Percentiles rank a stretch among this genome's conserved stretches.
These are phyloP conservation scores for Xylariaceae sp. DNA, from an alignment of 2,329 filamentous ascomycete species.

Conservation along the genomic window DNA sequence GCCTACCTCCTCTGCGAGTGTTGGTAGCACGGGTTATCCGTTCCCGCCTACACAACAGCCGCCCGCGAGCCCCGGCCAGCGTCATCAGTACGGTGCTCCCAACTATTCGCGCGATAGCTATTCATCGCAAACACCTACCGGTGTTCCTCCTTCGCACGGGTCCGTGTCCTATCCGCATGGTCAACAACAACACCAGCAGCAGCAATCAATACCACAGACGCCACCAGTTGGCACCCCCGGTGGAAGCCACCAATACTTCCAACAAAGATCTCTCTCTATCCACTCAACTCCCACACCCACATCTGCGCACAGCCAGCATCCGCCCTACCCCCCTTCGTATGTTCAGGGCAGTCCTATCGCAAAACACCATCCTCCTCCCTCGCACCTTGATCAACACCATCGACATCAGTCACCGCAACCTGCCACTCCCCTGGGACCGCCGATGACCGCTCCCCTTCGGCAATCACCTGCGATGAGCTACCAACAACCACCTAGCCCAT, in stretches of 20 bases:
- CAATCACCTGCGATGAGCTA: conserved; percentile 52
- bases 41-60: conserved; percentile 54
- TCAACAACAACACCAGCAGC: conserved; percentile 32
- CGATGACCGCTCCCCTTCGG: conserved; percentile 53
- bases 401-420: conserved; percentile 61
- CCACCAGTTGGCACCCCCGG: conserved; percentile 56
- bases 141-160: conserved; percentile 43
- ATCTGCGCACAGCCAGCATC: conserved; percentile 65
- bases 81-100: conserved; percentile 56
- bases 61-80: conserved; percentile 34
- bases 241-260: conserved; percentile 45
- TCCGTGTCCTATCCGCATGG: conserved; percentile 50
- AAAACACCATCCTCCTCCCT: conserved; percentile 51
- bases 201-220: conserved; percentile 53
- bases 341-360: conserved; percentile 60
- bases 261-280: conserved; percentile 61
- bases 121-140: conserved; percentile 45
- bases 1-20: conserved; percentile 53
- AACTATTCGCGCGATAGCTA: conserved; percentile 55
- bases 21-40: conserved; percentile 54
- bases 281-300: conserved; percentile 68
- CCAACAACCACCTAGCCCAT: conserved; percentile 64
- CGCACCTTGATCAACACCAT: conserved; percentile 43
- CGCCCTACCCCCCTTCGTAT: conserved; percentile 56
- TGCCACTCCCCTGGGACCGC: conserved; percentile 59